A percentile compares a stretch with the other conserved stretches of the same genome.
phyloP scores from a whole-genome alignment of 2,329 filamentous ascomycete genomes.

The Teratosphaeria epicoccoides region DNA sequence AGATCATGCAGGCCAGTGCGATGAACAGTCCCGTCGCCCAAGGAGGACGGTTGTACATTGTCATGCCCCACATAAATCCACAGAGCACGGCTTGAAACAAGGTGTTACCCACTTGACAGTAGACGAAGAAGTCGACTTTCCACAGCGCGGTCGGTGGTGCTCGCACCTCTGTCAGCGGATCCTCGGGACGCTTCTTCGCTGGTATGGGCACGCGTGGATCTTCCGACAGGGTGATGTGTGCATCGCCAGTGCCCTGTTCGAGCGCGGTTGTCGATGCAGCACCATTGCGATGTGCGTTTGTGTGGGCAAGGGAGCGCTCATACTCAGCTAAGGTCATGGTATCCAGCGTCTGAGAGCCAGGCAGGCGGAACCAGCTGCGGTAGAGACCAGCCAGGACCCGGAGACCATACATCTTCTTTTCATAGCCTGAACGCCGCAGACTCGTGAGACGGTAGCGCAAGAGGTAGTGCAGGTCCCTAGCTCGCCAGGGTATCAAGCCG shows the following conservation, averaged over 20 bases:
- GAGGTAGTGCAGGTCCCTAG: constrained; percentile 67
- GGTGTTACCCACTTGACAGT: constrained; percentile 69
- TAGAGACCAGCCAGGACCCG: constrained; percentile 65
- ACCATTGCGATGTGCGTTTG: background rate
- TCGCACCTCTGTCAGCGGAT: constrained; percentile 60
- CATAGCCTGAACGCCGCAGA: constrained; percentile 12
- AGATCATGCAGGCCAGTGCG: constrained; percentile 59
- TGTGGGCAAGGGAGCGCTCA: constrained; percentile 22
- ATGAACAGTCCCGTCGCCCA: constrained; percentile 77
- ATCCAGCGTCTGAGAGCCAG: constrained; percentile 52
- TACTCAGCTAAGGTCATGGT: constrained; percentile 12
- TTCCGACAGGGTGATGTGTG: constrained; percentile 19
- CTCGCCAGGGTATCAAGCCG: constrained; percentile 73
- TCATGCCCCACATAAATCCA: constrained; percentile 63
- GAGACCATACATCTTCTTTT: constrained; percentile 43
- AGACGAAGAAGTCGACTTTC: constrained; percentile 72
- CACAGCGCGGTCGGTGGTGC: constrained; percentile 57
- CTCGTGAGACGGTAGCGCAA: constrained; percentile 49
- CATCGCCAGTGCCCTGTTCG: background rate
- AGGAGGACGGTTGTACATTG: constrained; percentile 53
- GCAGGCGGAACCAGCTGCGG: constrained; percentile 62
- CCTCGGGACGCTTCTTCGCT: constrained; percentile 49
- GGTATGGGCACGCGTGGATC: constrained; percentile 52
- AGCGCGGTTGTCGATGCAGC: background rate
- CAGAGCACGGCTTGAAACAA: constrained; percentile 63